Evolutionary conservation across 257 asterid species (phyloP).

Genomic region (Hygrophila difformis): DNA sequence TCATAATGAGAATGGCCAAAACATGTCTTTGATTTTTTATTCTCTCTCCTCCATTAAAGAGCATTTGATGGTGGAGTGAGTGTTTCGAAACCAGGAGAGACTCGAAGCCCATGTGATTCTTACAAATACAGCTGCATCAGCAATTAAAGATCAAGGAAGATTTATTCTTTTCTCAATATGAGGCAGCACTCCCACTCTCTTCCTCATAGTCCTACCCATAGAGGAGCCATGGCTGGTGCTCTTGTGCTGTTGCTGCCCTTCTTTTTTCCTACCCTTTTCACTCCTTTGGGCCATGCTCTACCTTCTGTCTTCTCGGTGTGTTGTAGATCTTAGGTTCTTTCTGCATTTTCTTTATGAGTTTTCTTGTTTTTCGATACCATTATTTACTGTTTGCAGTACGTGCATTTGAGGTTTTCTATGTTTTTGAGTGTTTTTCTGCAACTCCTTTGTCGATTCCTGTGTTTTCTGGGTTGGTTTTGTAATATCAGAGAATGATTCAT

Average conservation of each 20-base stretch:
- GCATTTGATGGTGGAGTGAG: slow-evolving; percentile 33
- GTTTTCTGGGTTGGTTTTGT: slow-evolving; percentile 10
- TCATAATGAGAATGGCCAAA: slow-evolving; percentile 38
- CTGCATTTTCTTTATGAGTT: not conserved
- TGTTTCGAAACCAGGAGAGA: slow-evolving; percentile 28
- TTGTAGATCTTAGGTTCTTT: slow-evolving; percentile 15
- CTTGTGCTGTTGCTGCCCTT: slow-evolving; percentile 60
- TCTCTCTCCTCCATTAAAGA: slow-evolving; percentile 27
- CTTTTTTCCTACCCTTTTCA: slow-evolving; percentile 41
- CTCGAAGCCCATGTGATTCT: slow-evolving; percentile 13
- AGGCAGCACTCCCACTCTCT: slow-evolving; percentile 34
- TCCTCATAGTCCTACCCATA: slow-evolving; percentile 31
- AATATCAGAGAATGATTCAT: slow-evolving; percentile 8
- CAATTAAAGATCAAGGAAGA: slow-evolving; percentile 21
- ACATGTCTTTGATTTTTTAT: not conserved
- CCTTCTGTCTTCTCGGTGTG: slow-evolving; percentile 66
- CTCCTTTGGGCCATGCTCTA: slow-evolving; percentile 60
- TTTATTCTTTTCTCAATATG: slow-evolving; percentile 15
- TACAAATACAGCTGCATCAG: slow-evolving; percentile 12
- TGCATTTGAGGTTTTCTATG: slow-evolving; percentile 6
- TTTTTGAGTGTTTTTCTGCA: slow-evolving; percentile 3
- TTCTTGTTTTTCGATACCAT: slow-evolving; percentile 3
- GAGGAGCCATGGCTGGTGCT: slow-evolving; percentile 68
- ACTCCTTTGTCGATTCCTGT: not conserved
- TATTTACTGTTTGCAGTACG: slow-evolving; percentile 6